Conservation (phyloP, 805 yeast genomes). For the Saccharomycopsis fodiens region DNA sequence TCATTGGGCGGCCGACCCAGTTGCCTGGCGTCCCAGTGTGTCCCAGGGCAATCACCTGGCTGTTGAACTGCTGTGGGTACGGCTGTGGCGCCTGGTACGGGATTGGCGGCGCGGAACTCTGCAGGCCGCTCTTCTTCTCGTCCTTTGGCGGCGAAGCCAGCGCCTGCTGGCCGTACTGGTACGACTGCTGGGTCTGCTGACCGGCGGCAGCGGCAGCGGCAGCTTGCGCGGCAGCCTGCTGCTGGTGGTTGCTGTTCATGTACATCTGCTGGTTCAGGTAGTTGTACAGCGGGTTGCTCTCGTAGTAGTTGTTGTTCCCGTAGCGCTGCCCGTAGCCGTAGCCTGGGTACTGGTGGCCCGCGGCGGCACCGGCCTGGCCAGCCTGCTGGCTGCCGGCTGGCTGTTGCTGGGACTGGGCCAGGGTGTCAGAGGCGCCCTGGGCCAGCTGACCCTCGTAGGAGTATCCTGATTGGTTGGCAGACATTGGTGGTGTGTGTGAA, state of each 20-base stretch:
- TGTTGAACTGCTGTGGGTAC: not conserved
- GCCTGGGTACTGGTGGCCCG: not conserved
- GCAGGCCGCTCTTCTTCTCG: not conserved
- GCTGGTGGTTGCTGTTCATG: not conserved
- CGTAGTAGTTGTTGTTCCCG: conserved; percentile 2
- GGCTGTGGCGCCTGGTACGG: conserved; percentile 1
- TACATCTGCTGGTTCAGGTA: conserved; percentile 1
- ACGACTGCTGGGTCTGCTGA: not conserved
- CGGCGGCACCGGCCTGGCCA: not conserved
- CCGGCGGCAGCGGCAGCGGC: conserved; percentile 10
- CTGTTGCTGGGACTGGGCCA: conserved; percentile 1
- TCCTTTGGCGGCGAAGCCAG: not conserved
- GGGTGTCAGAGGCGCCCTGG: conserved; percentile 1
- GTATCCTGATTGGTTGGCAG: conserved; percentile 3
- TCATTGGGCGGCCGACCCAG: conserved; percentile 1
- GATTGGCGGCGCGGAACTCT: not conserved
- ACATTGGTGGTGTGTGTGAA: too few species aligned
- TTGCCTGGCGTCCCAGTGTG: not conserved
- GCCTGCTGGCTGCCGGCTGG: not conserved
- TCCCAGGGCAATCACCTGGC: not conserved
- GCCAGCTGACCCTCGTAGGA: conserved; percentile 1
- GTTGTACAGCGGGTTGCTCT: conserved; percentile 1
- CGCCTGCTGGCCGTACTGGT: conserved; percentile 2
- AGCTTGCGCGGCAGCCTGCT: conserved; percentile 3
- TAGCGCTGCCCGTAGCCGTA: not conserved